Evolutionary conservation across 2,329 filamentous ascomycete species (phyloP), one percentile per base, ranked within the genome.

Genomic region (Metarhizium album): DNA sequence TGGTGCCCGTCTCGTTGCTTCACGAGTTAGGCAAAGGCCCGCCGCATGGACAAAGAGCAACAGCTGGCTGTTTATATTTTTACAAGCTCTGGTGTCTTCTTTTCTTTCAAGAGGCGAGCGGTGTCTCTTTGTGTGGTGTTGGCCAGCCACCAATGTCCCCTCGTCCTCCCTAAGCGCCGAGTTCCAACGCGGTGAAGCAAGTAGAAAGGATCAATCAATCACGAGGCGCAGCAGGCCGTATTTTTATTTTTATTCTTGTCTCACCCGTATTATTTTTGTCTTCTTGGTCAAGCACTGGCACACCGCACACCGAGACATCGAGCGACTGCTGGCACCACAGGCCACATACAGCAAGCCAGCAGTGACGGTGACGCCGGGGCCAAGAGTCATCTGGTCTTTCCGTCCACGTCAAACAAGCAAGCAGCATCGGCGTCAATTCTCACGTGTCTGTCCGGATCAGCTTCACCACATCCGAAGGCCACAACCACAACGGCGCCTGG

Each of bases 371-470:
- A 11, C 16, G 9, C 8, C n/a, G n/a, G 43, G 24, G 35, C n/a
- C 43, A 22, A 46, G 37, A 16, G 9, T 40, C n/a, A 20, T 8
- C 37, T 20, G 37, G 40, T 29, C 27, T 6, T 6, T 20, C 23
- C 27, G n/a, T 43, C 47, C 47, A 51, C 50, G 40, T 47, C 37
- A 23, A 43, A n/a, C 40, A 43, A 27, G 33, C 27, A 48, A 18
- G 22, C 43, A 35, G 27, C 40, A 27, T 52, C 50, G 40, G 46
- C 18, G 46, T 52, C 20, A 29, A 51, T 38, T 46, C 50, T 52
- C 50, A 52, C 50, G 47, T 52, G 50, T 42, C 46, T 52, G 50
- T 42, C 46, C 31, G 46, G 40, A 40, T 35, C 46, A 35, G 46
- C 23, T 24, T 52, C 46, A 45, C 45, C 46, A 48, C 42, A 48